Evolutionary conservation across 192 early-diverging fungal species (phyloP).

Genomic region (Backusella westeae): DNA sequence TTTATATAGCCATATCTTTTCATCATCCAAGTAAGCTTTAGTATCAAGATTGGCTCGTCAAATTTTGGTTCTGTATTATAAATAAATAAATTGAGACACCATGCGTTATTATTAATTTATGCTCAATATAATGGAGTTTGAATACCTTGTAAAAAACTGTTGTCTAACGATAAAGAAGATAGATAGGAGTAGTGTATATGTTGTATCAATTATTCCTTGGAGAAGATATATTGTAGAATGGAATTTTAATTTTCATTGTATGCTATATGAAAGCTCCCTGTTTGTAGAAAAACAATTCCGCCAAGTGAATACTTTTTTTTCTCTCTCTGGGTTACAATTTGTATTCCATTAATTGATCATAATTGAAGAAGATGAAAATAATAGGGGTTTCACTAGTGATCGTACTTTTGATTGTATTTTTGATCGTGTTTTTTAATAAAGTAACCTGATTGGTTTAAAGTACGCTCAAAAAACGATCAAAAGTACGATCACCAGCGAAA

Average conservation of each 20-base stretch:
- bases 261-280: background rate
- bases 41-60: background rate
- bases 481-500: too few relatives aligned
- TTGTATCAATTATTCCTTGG: background rate
- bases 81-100: background rate
- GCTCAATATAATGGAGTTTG: background rate
- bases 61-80: background rate
- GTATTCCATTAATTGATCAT: background rate
- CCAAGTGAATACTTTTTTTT: background rate
- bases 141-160: background rate
- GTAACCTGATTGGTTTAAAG: too few relatives aligned
- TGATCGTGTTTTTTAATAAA: too few relatives aligned
- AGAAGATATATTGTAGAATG: background rate
- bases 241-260: background rate
- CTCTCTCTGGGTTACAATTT: background rate
- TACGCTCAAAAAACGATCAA: too few relatives aligned
- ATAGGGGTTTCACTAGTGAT: too few relatives aligned
- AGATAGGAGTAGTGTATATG: background rate
- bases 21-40: background rate
- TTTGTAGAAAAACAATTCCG: background rate
- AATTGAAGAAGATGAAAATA: too few relatives aligned
- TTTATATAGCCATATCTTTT: background rate
- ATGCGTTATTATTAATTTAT: background rate
- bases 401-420: too few relatives aligned
- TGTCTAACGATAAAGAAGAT: background rate